Conservation (phyloP, 805 yeast genomes). For the Yarrowia sp. region DNA sequence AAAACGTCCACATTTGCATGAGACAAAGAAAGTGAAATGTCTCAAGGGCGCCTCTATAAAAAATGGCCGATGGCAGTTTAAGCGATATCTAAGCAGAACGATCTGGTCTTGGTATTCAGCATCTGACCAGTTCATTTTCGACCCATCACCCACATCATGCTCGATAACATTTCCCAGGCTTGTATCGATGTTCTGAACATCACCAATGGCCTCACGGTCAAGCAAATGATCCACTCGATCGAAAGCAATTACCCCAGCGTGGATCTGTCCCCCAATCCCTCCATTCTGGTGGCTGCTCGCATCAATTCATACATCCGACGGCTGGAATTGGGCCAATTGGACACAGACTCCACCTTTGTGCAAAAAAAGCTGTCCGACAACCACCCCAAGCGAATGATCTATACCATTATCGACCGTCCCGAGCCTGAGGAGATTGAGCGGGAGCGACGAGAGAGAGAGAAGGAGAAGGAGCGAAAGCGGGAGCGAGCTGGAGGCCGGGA, state of each 20-base stretch:
- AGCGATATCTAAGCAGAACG: conserved; percentile 18
- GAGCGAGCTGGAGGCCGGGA: conserved; percentile 29
- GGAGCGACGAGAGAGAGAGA: conserved; percentile 35
- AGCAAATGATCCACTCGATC: conserved; percentile 37
- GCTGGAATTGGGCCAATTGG: conserved; percentile 35
- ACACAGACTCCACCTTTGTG: conserved; percentile 24
- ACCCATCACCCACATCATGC: conserved; percentile 10
- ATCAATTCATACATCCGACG: conserved; percentile 38
- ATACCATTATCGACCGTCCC: conserved; percentile 32
- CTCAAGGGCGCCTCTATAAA: conserved; percentile 34
- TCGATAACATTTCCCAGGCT: conserved; percentile 36
- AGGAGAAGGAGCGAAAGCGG: conserved; percentile 36
- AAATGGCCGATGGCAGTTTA: conserved; percentile 27
- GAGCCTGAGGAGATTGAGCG: conserved; percentile 27
- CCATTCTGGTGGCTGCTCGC: conserved; percentile 39
- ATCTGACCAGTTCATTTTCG: background rate
- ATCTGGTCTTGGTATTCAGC: conserved; percentile 23
- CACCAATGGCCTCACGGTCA: conserved; percentile 37
- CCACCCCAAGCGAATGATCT: conserved; percentile 40
- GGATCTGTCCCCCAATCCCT: conserved; percentile 35
- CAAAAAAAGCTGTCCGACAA: conserved; percentile 38
- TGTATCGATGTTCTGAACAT: conserved; percentile 30
- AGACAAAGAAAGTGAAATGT: conserved; percentile 35
- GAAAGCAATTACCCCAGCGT: conserved; percentile 23
- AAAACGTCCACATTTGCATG: conserved; percentile 38